Evolutionary conservation across 2,329 filamentous ascomycete genomes (phyloP), one percentile per base, ranked within the genome.

Genomic region (Fusarium bactridioides): DNA sequence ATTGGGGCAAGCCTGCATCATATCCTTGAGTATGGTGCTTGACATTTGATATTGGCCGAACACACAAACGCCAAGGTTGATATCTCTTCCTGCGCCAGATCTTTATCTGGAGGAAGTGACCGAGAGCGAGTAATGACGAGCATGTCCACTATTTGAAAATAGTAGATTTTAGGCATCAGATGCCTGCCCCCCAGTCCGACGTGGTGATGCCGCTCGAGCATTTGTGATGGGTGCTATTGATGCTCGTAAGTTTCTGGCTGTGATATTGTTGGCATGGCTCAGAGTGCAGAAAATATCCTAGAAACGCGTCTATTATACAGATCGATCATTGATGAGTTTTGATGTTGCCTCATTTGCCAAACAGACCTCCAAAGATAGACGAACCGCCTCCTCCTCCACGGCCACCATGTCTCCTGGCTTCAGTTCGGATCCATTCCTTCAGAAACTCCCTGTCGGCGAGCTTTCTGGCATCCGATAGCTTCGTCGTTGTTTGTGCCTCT

Each of bases 361-460:
- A 85, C 25, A 86, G 69, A 13, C 83, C 83, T 7, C 82, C 81
- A 69, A 84, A 82, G 8, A 76, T 76, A 35, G 78, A 76, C 15
- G 73, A 70, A 16, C 74, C 69, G 16, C 77, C 79, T 11, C 82
- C 80, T 4, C 83, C 82, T 25, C 82, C 83, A 3, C 85, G 80
- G 12, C 81, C 80, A 12, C 85, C 85, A 37, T 83, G 80, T n/a
- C 84, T 82, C 67, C 80, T 78, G 3, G 86, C 87, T 80, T 88
- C 87, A 8, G 76, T 83, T 61, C 83, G 78, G 44, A 89, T 85
- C 88, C 88, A 90, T 56, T 87, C 84, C 68, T 83, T 83, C 47
- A 90, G 78, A 65, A 87, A 89, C 62, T 80, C 77, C 29, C 83
- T 79, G 73, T 89, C 86, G 5, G 82, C 81, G 67, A 91, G 79